Base-by-base conservation (phyloP, 2,329 filamentous ascomycete genomes). In the Aspergillus quadrilineatus region DNA sequence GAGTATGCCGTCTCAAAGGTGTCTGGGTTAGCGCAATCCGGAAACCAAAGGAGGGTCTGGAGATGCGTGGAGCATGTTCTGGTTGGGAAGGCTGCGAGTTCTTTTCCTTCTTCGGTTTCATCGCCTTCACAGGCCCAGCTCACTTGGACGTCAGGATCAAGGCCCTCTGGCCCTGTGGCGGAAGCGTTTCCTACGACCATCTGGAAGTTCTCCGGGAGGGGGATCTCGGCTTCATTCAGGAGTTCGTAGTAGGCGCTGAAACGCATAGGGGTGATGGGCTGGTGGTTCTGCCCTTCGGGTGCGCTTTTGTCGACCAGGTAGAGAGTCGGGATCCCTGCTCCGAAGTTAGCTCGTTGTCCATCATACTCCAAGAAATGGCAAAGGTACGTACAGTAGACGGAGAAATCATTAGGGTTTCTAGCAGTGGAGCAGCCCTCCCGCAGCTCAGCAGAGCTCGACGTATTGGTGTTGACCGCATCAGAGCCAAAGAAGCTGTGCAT, bases 401-500 rank as follows among this genome's bases (percentile, higher is more conserved):
- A 64, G 3, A 62, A 53, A 30, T 64, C 58, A 17, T 64, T 63
- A 5, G 56, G 62, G 51, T 64, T 64, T 7, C 47, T 48, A 3
- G 42, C 50, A 4, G 46, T 60, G 8, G 55, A 52, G 39, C 62
- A 63, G 9, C 62, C 62, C 4, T 48, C 28, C 36, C 54, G 57
- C 3, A 64, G 57, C 41, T 64, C 62, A 8, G 52, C 58, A 7
- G 62, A 56, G n/a, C 58, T 62, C 8, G 52, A 50, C 0, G 58
- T 62, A 28, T 51, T 61, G 14, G 48, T 39, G 14, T 50, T 63
- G 29, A 64, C 55, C 2, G 62, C 60, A 41, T 64, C 62, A 17
- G 46, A 55, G 5, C 62, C 62, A 28, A 64, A 64, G 51, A 64
- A 63, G 53, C 57, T 63, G 54, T 64, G 62, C 60, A 64, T 64